These are phyloP conservation scores for Pyrenochaeta sp. DNA, from an alignment of 2,329 filamentous ascomycete species.

Conservation along the genomic window DNA sequence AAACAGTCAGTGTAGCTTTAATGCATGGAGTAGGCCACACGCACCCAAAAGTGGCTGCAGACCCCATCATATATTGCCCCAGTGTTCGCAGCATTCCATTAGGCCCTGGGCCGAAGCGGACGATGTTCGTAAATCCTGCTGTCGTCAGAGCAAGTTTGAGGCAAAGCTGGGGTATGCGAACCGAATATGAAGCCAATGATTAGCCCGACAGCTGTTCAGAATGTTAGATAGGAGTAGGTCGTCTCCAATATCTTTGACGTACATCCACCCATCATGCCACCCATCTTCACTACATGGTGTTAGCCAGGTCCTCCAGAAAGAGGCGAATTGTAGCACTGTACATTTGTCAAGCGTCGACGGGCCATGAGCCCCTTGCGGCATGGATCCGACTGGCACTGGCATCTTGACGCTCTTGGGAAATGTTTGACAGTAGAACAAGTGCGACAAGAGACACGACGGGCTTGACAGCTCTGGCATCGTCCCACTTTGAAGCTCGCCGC, in stretches of 20 bases:
- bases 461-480: slow-evolving; percentile 16
- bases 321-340: slow-evolving; percentile 51
- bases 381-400: slow-evolving; percentile 64
- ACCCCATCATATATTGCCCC: slow-evolving; percentile 96
- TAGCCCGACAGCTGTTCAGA: slow-evolving; percentile 79
- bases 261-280: slow-evolving; percentile 98
- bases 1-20: slow-evolving; percentile 23
- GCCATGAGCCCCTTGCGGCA: slow-evolving; percentile 54
- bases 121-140: slow-evolving; percentile 88
- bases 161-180: slow-evolving; percentile 53
- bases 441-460: slow-evolving; percentile 25
- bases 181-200: slow-evolving; percentile 99
- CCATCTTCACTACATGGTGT: slow-evolving; percentile 83
- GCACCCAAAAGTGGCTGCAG: slow-evolving; percentile 95
- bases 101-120: slow-evolving; percentile 90
- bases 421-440: slow-evolving; percentile 15
- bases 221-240: slow-evolving; percentile 22
- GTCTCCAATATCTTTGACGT: slow-evolving; percentile 56
- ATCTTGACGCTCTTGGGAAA: slow-evolving; percentile 49
- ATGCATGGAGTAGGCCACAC: slow-evolving; percentile 26
- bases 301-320: slow-evolving; percentile 37
- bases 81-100: slow-evolving; percentile 94
- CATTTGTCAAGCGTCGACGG: slow-evolving; percentile 77
- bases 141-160: slow-evolving; percentile 24
- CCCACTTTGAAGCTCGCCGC: slow-evolving; percentile 22